These are phyloP conservation scores for Hypoxylon cercidicola DNA, from an alignment of 495 filamentous ascomycete species.

Conservation along the genomic window DNA sequence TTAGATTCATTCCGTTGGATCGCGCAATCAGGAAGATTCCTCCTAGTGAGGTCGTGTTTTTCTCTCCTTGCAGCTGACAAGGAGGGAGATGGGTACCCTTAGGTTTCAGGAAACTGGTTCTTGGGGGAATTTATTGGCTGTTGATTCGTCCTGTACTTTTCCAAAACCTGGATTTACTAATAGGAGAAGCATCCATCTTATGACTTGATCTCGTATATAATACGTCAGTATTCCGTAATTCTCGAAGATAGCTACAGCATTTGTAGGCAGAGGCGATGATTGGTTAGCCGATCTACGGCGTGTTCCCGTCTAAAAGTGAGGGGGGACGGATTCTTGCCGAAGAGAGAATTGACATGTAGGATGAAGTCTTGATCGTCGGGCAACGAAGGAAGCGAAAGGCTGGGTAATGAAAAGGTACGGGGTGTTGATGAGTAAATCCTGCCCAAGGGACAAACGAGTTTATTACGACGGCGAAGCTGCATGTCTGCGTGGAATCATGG, in stretches of 20 bases:
- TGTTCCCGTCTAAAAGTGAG: conserved; percentile 20
- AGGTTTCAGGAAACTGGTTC: conserved; percentile 28
- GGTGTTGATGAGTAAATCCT: neutral
- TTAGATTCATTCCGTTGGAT: conserved; percentile 4
- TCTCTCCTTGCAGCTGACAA: conserved; percentile 13
- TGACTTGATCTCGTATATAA: conserved; percentile 15
- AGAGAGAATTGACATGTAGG: conserved; percentile 19
- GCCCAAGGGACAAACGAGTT: neutral
- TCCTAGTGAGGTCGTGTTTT: neutral
- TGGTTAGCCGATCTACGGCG: conserved; percentile 18
- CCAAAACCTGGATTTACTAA: conserved; percentile 15
- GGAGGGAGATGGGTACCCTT: conserved; percentile 31
- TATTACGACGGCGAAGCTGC: neutral
- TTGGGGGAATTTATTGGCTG: conserved; percentile 28
- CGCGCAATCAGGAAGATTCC: conserved; percentile 20
- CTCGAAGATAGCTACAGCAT: conserved; percentile 8
- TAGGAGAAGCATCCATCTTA: neutral
- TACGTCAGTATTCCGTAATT: conserved; percentile 24
- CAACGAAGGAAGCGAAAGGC: neutral
- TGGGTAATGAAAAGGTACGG: neutral
- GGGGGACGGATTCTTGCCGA: conserved; percentile 34
- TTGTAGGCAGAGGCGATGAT: conserved; percentile 17
- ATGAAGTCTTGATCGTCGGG: conserved; percentile 1
- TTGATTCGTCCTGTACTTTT: conserved; percentile 10
- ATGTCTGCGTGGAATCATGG: neutral